Evolutionary conservation across 306 rosid genomes (phyloP).

Genomic region (Rosa lucieae): DNA sequence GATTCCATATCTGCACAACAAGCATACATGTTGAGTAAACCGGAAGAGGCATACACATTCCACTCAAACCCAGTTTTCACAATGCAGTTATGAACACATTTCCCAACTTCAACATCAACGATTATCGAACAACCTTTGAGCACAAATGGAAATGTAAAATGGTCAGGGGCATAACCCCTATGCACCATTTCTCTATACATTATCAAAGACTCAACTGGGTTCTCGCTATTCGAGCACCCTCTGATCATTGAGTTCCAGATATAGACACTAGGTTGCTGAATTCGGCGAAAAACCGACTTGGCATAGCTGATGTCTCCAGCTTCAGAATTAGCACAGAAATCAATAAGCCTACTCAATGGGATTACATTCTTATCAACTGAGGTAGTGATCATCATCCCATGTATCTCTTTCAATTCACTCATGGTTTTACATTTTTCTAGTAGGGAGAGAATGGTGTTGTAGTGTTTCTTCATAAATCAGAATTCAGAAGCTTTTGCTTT

Average conservation of each 20-base stretch:
- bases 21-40: conserved; percentile 61
- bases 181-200: conserved; percentile 55
- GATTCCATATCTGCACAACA: conserved; percentile 40
- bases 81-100: conserved; percentile 50
- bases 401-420: conserved; percentile 54
- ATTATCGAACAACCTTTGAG: conserved; percentile 54
- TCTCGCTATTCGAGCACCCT: conserved; percentile 51
- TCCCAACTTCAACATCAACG: conserved; percentile 38
- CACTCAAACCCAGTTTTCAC: conserved; percentile 63
- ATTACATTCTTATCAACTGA: conserved; percentile 44
- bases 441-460: conserved; percentile 39
- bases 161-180: conserved; percentile 55
- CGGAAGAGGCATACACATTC: conserved; percentile 52
- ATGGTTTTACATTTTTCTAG: conserved; percentile 52
- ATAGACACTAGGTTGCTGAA: conserved; percentile 53
- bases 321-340: conserved; percentile 54
- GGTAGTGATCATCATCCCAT: conserved; percentile 48
- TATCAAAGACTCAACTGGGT: conserved; percentile 46
- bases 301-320: conserved; percentile 61
- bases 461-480: conserved; percentile 37
- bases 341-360: conserved; percentile 64
- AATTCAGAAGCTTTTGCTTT: not conserved
- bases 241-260: conserved; percentile 75
- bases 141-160: conserved; percentile 74
- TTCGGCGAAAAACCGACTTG: conserved; percentile 40